Conservation (phyloP, 23 red algal genomes). For the Gracilaria domingensis region DNA sequence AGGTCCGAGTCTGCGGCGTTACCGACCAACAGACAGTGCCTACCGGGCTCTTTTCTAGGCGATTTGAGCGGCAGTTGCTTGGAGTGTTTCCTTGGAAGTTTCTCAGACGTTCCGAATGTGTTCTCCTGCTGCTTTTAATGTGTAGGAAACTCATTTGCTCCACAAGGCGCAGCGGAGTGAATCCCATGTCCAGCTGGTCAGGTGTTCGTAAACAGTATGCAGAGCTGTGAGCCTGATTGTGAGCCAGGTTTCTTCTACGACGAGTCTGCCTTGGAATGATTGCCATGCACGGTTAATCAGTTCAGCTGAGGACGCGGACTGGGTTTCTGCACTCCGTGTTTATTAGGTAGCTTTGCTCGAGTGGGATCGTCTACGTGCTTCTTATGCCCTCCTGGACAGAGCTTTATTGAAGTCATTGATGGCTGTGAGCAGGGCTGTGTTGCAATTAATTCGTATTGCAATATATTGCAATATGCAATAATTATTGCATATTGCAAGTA, state of each 20-base stretch:
- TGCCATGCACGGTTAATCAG: not conserved
- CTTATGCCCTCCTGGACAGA: not conserved
- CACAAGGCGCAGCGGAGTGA: not conserved
- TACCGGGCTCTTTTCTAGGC: not conserved
- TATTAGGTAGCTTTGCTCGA: not conserved
- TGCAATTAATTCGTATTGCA: too few relatives aligned
- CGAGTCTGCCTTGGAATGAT: not conserved
- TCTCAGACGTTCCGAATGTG: not conserved
- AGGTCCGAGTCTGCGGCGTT: too few relatives aligned
- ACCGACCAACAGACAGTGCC: too few relatives aligned
- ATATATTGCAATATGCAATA: too few relatives aligned
- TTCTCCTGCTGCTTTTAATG: not conserved
- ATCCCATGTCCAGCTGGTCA: not conserved
- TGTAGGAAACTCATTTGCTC: not conserved
- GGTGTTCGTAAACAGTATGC: not conserved
- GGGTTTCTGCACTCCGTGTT: not conserved
- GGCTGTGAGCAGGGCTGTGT: too few relatives aligned
- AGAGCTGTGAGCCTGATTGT: not conserved
- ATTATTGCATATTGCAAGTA: too few relatives aligned
- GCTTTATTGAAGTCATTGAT: not conserved
- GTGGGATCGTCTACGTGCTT: not conserved
- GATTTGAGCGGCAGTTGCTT: not conserved
- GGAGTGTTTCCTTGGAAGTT: not conserved
- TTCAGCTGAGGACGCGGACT: not conserved
- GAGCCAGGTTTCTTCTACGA: not conserved